Conservation (phyloP, 1,139 yeast species). For the Suhomyces kunorum region DNA sequence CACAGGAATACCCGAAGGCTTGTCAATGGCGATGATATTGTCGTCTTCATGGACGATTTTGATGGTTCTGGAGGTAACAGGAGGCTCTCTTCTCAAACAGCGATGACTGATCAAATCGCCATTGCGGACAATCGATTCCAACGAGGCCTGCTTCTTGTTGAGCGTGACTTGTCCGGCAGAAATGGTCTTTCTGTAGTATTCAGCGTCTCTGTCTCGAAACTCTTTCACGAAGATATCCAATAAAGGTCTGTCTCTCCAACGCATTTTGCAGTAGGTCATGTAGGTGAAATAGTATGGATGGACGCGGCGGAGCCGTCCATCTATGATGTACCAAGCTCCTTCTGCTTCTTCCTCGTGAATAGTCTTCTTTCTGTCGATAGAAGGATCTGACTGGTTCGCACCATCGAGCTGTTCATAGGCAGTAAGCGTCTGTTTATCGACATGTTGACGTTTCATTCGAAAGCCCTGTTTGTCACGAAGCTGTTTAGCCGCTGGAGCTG, state of each 20-base stretch:
- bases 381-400: slow-evolving; percentile 25
- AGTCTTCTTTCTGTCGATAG: slow-evolving; percentile 40
- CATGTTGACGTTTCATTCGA: slow-evolving; percentile 45
- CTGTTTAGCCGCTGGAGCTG: slow-evolving; percentile 17
- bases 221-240: slow-evolving; percentile 81
- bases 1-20: slow-evolving; percentile 93
- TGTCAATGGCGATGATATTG: slow-evolving; percentile 80
- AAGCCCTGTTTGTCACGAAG: slow-evolving; percentile 52
- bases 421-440: slow-evolving; percentile 43
- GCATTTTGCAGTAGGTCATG: slow-evolving; percentile 81
- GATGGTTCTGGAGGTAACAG: slow-evolving; percentile 73
- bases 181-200: slow-evolving; percentile 69
- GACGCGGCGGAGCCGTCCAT: slow-evolving; percentile 68
- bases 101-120: slow-evolving; percentile 86
- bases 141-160: slow-evolving; percentile 62
- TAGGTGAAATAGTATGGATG: slow-evolving; percentile 88
- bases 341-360: slow-evolving; percentile 56
- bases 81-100: slow-evolving; percentile 88
- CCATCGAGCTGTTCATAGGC: slow-evolving; percentile 48
- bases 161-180: slow-evolving; percentile 71
- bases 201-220: slow-evolving; percentile 76
- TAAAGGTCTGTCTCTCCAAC: slow-evolving; percentile 86
- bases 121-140: slow-evolving; percentile 69
- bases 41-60: slow-evolving; percentile 79
- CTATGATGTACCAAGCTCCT: slow-evolving; percentile 53